Percentiles rank a stretch among this genome's conserved stretches.
phyloP scores from a whole-genome alignment of 768 basidiomycete species.

The Dictyophora rubrovolvata region DNA sequence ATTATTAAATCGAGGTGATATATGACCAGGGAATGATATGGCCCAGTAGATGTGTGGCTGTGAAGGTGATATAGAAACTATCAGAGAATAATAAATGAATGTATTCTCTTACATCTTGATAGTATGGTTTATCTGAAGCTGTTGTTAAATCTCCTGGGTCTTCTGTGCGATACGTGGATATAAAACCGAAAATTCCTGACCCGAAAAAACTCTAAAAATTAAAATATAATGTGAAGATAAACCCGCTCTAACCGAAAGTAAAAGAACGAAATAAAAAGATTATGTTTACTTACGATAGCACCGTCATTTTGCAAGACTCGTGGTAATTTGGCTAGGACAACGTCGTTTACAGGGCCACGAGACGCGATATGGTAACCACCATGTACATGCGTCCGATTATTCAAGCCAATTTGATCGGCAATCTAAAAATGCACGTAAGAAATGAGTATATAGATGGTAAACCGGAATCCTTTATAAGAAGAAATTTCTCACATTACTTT shows the following conservation, averaged over 20 bases:
- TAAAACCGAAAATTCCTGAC: slow-evolving; percentile 5
- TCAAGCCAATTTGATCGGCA: slow-evolving; percentile 3
- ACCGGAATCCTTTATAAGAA: too few species aligned
- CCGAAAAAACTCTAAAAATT: slow-evolving; percentile 4
- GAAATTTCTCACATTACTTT: slow-evolving; percentile 2
- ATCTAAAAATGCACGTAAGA: not conserved
- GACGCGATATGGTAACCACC: slow-evolving; percentile 8
- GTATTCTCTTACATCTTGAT: slow-evolving; percentile 1
- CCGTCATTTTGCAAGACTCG: slow-evolving; percentile 7
- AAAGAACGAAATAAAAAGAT: not conserved
- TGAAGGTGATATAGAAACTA: not conserved
- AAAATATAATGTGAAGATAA: too few species aligned
- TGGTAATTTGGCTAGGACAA: slow-evolving; percentile 2
- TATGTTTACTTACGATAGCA: not conserved
- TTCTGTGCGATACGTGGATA: slow-evolving; percentile 7
- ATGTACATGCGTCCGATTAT: slow-evolving; percentile 6
- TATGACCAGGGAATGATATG: slow-evolving; percentile 7
- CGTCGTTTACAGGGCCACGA: slow-evolving; percentile 1
- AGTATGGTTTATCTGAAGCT: slow-evolving; percentile 1
- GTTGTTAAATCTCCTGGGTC: slow-evolving; percentile 5
- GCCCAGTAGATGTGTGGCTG: slow-evolving; percentile 9
- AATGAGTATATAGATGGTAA: too few species aligned
- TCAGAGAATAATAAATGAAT: not conserved
- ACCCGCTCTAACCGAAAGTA: too few species aligned
- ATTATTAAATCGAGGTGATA: not conserved